A percentile compares a stretch with the other conserved stretches of the same genome.
phyloP scores from a whole-genome alignment of 2,329 filamentous ascomycete species.

The Berkeleyomyces rouxiae region DNA sequence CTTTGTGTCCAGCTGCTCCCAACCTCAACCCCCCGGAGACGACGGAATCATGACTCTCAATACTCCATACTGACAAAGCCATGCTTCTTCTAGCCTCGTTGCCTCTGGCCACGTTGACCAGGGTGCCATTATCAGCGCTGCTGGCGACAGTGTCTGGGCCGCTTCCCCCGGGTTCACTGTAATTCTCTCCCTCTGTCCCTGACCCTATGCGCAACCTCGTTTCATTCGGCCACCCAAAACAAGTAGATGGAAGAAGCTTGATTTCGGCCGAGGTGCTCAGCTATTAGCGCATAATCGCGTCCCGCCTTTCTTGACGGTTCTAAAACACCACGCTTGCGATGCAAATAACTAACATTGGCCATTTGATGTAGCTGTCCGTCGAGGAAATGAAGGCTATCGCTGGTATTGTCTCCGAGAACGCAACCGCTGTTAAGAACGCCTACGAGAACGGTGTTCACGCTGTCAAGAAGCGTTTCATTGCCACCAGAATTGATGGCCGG shows the following conservation, averaged over 20 bases:
- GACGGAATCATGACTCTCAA: background rate
- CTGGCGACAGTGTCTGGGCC: slow-evolving; percentile 71
- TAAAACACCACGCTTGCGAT: too few species aligned
- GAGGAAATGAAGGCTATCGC: slow-evolving; percentile 43
- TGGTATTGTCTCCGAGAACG: slow-evolving; percentile 31
- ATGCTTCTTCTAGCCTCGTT: slow-evolving; percentile 46
- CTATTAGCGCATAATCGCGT: background rate
- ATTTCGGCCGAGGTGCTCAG: background rate
- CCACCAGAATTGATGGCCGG: slow-evolving; percentile 58
- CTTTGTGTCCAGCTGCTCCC: background rate
- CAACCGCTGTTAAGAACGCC: slow-evolving; percentile 43
- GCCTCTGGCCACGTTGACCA: slow-evolving; percentile 65
- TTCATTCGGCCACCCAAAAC: background rate
- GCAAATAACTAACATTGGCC: background rate
- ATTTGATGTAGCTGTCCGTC: slow-evolving; percentile 17
- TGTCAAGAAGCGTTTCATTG: slow-evolving; percentile 60
- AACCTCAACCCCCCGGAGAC: background rate
- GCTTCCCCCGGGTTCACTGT: slow-evolving; percentile 55
- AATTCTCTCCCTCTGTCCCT: slow-evolving; percentile 22
- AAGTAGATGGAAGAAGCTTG: background rate
- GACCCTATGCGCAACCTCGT: background rate
- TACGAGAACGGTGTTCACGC: slow-evolving; percentile 60
- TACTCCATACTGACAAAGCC: slow-evolving; percentile 8
- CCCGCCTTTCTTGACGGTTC: too few species aligned
- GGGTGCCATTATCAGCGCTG: slow-evolving; percentile 66